Base-by-base conservation (phyloP, 208 protist genomes). In the Acanthamoeba healyi region DNA sequence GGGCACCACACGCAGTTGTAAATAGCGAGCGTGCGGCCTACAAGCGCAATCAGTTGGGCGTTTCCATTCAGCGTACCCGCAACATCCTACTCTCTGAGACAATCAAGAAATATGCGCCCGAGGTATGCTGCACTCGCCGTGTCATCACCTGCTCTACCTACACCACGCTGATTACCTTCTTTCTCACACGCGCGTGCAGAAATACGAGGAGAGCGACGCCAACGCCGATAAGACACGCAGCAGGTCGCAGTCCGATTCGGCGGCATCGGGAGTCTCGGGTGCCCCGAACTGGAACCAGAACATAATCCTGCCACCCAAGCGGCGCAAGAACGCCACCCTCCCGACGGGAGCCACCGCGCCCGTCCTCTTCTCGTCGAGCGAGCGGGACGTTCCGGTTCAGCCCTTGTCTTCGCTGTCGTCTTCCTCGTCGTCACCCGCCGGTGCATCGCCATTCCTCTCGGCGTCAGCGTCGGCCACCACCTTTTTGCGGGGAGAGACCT, bases 1-100 rank as follows among this genome's bases (percentile, higher is more conserved):
- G 17, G 9, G 14, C 72, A n/a, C n/a, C 14, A 9, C 14, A 22
- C 5, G n/a, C 56, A 91, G 84, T 91, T 40, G 84, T 91, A 29
- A 91, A 91, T 91, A 72, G 84, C 36, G 84, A 91, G 42, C 49
- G 84, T 24, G 84, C 84, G 9, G 84, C 84, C n/a, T 91, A 91
- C 42, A 65, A 72, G 38, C 58, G 56, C 38, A 72, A 65, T 24
- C 56, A 91, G 24, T 38, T 91, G 49, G 49, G 49, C 17, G 56
- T 51, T 22, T 65, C 56, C 17, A 91, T 91, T 26, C 56, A 72
- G 42, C 84, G 58, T 24, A 91, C 84, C 9, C 84, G 84, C 0
- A 74, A 74, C 56, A 91, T 91, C n/a, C 84, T 91, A 7, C 84
- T 91, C 49, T 46, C 54, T 14, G 84, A 91, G 56, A 51, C 63